Evolutionary conservation across 1,284 basidiomycete genomes (phyloP), one percentile per base, ranked within the genome.

Genomic region (Agroathelia rolfsii): DNA sequence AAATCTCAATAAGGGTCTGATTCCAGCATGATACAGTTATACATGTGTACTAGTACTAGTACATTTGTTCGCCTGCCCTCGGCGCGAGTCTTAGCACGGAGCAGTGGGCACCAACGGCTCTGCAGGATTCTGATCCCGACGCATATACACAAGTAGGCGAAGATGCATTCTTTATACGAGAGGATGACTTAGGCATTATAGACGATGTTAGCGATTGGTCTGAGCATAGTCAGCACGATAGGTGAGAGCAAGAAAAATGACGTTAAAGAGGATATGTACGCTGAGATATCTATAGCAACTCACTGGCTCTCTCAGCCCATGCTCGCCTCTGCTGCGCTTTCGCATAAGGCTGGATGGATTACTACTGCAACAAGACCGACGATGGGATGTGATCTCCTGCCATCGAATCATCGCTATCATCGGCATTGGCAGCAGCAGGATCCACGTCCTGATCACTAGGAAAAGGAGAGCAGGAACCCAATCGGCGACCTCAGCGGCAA

Each of bases 401-500:
- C n/a, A n/a, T n/a, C n/a, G n/a, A n/a, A n/a, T n/a, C n/a, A n/a
- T n/a, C n/a, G n/a, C n/a, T n/a, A n/a, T n/a, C n/a, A n/a, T n/a
- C n/a, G n/a, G n/a, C n/a, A n/a, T n/a, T n/a, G n/a, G 28, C 17
- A 11, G 32, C 14, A 21, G 16, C 22, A 2, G 12, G 14, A 7
- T 17, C 35, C n/a, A 24, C 28, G 8, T 29, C 45, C n/a, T 41
- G 36, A 30, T 36, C 40, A 17, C 46, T 41, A 42, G 24, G 36
- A 9, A 53, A 61, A 17, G 46, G 60, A 7, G 52, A 58, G 19
- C 52, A 58, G 20, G 60, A 70, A 21, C 58, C 74, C 79, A 34
- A 80, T 97, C 20, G 93, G 92, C 1, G 92, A 96, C 48, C 57
- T 97, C 6, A 93, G 93, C 13, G 93, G 96, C 53, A 94, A 88